Conservation (phyloP, 106 monocot genomes). For the Narthecium ossifragum region DNA sequence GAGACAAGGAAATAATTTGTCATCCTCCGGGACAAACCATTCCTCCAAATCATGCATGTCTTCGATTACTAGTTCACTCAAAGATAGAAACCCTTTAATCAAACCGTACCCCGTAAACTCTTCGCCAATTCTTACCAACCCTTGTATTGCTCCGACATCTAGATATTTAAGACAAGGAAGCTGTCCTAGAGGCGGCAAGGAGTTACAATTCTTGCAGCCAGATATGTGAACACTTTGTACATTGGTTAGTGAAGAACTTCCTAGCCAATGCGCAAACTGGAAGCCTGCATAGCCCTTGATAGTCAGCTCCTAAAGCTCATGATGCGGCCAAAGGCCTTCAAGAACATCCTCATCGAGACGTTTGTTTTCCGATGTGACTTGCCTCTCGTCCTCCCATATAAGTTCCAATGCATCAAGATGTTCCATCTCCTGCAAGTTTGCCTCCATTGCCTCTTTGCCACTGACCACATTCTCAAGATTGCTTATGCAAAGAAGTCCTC, state of each 20-base stretch:
- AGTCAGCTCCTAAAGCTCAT: conserved; percentile 2
- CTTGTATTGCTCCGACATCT: not conserved
- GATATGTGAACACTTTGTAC: not conserved
- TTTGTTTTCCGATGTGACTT: not conserved
- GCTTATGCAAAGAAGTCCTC: conserved; percentile 25
- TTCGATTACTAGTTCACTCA: conserved; percentile 5
- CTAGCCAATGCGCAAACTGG: conserved; percentile 11
- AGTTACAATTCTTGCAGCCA: not conserved
- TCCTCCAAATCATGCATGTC: conserved; percentile 18
- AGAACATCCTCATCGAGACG: conserved; percentile 1
- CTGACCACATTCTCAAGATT: conserved; percentile 16
- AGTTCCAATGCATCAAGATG: conserved; percentile 10
- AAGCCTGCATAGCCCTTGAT: conserved; percentile 5
- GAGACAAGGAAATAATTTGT: conserved; percentile 4
- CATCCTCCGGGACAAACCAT: conserved; percentile 3
- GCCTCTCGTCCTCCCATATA: not conserved
- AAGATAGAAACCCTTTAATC: conserved; percentile 1
- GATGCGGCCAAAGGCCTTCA: conserved; percentile 11
- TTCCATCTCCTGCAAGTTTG: not conserved
- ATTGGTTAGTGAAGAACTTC: not conserved
- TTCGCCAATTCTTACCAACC: not conserved
- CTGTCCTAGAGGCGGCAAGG: conserved; percentile 15
- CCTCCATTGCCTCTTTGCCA: not conserved
- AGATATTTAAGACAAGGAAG: conserved; percentile 5
- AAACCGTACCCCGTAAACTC: conserved; percentile 11